Evolutionary conservation across 2,329 filamentous ascomycete genomes (phyloP).

Genomic region (Zymoseptoria brevis): DNA sequence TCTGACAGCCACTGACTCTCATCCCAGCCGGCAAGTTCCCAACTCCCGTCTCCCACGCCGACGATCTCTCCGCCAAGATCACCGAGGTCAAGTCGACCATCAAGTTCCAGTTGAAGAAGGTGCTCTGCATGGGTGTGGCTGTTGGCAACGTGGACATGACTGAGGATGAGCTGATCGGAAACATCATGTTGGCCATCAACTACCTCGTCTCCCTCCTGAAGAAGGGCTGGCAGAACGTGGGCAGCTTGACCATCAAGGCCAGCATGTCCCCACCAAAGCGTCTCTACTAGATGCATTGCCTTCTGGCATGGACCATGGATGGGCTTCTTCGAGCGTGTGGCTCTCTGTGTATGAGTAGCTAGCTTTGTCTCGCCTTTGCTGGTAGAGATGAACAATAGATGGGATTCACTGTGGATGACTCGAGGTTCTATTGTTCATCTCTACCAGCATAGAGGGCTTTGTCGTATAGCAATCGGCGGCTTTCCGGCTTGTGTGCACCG

Average conservation of each 20-base stretch:
- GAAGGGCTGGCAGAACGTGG: slow-evolving; percentile 99
- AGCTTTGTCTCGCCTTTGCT: slow-evolving; percentile 2
- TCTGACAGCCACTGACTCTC: slow-evolving; percentile 21
- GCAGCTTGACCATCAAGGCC: slow-evolving; percentile 99
- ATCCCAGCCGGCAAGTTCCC: slow-evolving; percentile 94
- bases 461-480: too few relatives aligned
- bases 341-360: slow-evolving; percentile 9
- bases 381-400: slow-evolving; percentile 20
- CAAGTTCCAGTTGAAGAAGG: slow-evolving; percentile 99
- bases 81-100: slow-evolving; percentile 99
- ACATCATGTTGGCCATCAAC: slow-evolving; percentile 99
- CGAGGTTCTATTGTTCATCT: too few relatives aligned
- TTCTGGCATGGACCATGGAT: slow-evolving; percentile 16
- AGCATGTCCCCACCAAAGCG: slow-evolving; percentile 98
- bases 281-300: slow-evolving; percentile 64
- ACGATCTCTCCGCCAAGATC: slow-evolving; percentile 91
- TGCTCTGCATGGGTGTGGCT: slow-evolving; percentile 98
- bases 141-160: slow-evolving; percentile 98
- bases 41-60: slow-evolving; percentile 91
- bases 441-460: too few relatives aligned
- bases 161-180: slow-evolving; percentile 88
- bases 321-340: slow-evolving; percentile 21
- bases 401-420: too few relatives aligned
- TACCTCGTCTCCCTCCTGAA: slow-evolving; percentile 98
- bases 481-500: too few relatives aligned